These are phyloP conservation scores for Macrophomina tecta DNA, from an alignment of 2,329 filamentous ascomycete genomes.

Conservation along the genomic window DNA sequence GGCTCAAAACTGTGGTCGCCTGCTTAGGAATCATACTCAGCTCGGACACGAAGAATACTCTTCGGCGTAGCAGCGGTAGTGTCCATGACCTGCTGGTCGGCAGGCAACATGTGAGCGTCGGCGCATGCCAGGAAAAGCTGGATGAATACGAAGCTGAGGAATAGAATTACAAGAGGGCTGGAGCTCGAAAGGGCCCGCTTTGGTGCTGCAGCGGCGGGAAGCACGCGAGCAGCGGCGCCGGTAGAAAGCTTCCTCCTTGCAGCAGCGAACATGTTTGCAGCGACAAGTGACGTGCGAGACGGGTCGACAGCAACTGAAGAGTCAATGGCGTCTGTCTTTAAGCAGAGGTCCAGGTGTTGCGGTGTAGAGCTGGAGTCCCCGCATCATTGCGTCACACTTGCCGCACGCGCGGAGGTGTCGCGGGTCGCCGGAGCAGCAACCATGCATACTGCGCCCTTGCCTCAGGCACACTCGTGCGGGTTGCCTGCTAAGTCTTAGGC, in stretches of 20 bases:
- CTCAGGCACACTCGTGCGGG: too few species aligned
- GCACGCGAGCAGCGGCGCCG: not conserved
- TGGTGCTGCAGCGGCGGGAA: not conserved
- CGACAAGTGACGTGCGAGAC: not conserved
- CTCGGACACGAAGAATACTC: conserved; percentile 37
- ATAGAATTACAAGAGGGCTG: not conserved
- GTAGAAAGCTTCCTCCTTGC: not conserved
- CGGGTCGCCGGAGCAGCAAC: conserved; percentile 13
- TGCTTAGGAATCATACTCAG: conserved; percentile 34
- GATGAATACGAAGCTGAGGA: conserved; percentile 29
- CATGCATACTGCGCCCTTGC: not conserved
- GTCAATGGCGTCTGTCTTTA: not conserved
- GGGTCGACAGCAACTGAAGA: not conserved
- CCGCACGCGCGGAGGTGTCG: not conserved
- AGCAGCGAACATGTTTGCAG: not conserved
- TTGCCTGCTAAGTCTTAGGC: too few species aligned
- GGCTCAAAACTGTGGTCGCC: not conserved
- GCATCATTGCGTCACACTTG: conserved; percentile 22
- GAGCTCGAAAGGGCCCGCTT: not conserved
- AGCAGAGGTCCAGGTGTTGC: not conserved
- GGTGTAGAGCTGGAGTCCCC: conserved; percentile 5
- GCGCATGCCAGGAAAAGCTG: conserved; percentile 33
- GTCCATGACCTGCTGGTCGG: conserved; percentile 39
- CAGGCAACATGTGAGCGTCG: conserved; percentile 33
- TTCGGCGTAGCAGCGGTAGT: conserved; percentile 26